Evolutionary conservation across 495 filamentous ascomycete species (phyloP), one percentile per base, ranked within the genome.

Genomic region (Penicillium paxilli): DNA sequence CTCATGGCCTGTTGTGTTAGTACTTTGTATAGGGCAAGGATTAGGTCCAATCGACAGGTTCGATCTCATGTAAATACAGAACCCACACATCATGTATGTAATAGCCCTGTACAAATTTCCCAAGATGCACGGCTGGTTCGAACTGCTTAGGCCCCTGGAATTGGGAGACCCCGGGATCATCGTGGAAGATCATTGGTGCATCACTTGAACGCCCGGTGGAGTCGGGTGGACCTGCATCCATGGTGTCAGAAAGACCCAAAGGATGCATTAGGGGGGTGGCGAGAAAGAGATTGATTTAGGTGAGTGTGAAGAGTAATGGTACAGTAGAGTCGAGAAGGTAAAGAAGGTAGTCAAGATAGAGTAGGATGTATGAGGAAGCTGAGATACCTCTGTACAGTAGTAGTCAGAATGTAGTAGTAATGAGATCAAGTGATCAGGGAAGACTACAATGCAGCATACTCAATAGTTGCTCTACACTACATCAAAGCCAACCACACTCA

Each of bases 171-270:
- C n/a, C n/a, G n/a, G n/a, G n/a, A n/a, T n/a, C 20, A 23, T 20
- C 32, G 20, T 23, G 22, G 54, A 3, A 41, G 51, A 46, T 38
- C 12, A 62, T 62, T 62, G 52, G 59, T 12, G 1, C 12, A 59
- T 59, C 56, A 42, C 14, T 9, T 25, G 3, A 25, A 46, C 45
- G 23, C 24, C 44, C 32, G 37, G 59, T 62, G 59, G 55, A 25
- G 51, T 37, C 7, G 11, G 22, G 60, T 52, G 61, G 61, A 53
- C 50, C 61, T 61, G 61, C 51, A 37, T 63, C 51, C 52, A 57
- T 42, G 50, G 16, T 54, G 19, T 37, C 17, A 30, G 45, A 30
- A 25, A 47, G 8, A 7, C 17, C 35, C 35, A 40, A 10, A 10
- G 33, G 35, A 10, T 4, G 8, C n/a, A 20, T 20, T 23, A 42